These are phyloP conservation scores for Fragaria vesca DNA, from an alignment of 306 rosid species.

Conservation along the genomic window DNA sequence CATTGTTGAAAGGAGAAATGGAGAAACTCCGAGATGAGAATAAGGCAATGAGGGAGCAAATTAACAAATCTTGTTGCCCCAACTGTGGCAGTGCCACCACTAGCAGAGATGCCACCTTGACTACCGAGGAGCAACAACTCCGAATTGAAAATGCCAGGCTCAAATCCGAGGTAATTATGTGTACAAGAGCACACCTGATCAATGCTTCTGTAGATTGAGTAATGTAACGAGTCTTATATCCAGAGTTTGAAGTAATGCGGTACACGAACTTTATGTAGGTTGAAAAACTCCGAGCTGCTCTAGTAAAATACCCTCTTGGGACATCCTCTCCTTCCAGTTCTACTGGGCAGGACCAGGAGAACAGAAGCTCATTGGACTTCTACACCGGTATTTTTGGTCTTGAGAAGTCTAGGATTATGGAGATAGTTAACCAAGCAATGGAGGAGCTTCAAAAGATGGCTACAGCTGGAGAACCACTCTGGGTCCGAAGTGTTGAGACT, in stretches of 20 bases:
- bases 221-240: neutral
- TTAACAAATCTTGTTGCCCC: conserved; percentile 78
- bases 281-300: conserved; percentile 63
- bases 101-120: conserved; percentile 49
- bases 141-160: conserved; percentile 89
- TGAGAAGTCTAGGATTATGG: conserved; percentile 81
- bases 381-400: conserved; percentile 86
- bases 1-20: conserved; percentile 78
- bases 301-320: conserved; percentile 55
- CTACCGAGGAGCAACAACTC: conserved; percentile 80
- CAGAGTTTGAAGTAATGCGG: neutral
- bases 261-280: conserved; percentile 38
- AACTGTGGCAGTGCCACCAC: conserved; percentile 78
- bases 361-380: conserved; percentile 73
- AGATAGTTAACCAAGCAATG: conserved; percentile 63
- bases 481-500: conserved; percentile 89
- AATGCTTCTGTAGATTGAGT: neutral
- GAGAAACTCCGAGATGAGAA: conserved; percentile 82
- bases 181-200: neutral
- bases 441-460: conserved; percentile 88
- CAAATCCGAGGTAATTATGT: conserved; percentile 72
- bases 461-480: conserved; percentile 63
- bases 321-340: conserved; percentile 75
- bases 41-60: conserved; percentile 61
- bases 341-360: conserved; percentile 62